Base-by-base conservation (phyloP, 1,284 basidiomycete species). In the Cutaneotrichosporon sp. region DNA sequence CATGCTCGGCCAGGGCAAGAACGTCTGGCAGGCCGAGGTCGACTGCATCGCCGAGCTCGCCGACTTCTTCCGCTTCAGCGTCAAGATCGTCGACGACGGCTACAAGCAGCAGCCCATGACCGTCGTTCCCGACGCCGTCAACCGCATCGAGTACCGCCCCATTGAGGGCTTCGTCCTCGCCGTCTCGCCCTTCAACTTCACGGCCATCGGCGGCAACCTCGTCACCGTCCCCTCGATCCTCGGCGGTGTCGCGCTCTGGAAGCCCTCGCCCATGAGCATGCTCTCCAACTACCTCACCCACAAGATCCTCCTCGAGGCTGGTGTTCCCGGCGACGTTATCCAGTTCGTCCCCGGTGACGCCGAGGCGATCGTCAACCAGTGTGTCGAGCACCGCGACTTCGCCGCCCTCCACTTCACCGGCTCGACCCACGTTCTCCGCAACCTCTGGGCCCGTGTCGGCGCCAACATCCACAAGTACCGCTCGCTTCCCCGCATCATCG, bases 101-200 rank as follows among this genome's bases (percentile, higher is more conserved):
- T 95, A 95, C 76, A 73, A 86, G 46, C 87, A 89, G 68, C 92
- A 95, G 71, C 93, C 92, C 1, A 76, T 86, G 1, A 89, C 88
- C 81, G 93, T 95, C 74, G 79, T 90, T 7, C 75, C 86, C 25
- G 91, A 91, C 27, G 83, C 51, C 8, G n/a, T 52, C 69, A 92
- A 90, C 81, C 91, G 92, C 43, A 84, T 88, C 45, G 93, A 95
- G 79, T 95, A 94, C 76, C 90, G 93, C 62, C 85, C 92, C 1
- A 83, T 95, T 18, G 92, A 95, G 79, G 93, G 92, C 16, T 95
- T 95, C 78, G 90, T 95, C n/a, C 84, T 95, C 50, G 93, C 93
- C 5, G 88, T 95, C 50, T 92, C 93, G 3, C 92, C 92, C 0
- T 95, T 95, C 82, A 95, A 95, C 82, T 95, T 93, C 74, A 76